These are phyloP conservation scores for Pseudogymnoascus sp. DNA, from an alignment of 2,329 filamentous ascomycete species.

Conservation along the genomic window DNA sequence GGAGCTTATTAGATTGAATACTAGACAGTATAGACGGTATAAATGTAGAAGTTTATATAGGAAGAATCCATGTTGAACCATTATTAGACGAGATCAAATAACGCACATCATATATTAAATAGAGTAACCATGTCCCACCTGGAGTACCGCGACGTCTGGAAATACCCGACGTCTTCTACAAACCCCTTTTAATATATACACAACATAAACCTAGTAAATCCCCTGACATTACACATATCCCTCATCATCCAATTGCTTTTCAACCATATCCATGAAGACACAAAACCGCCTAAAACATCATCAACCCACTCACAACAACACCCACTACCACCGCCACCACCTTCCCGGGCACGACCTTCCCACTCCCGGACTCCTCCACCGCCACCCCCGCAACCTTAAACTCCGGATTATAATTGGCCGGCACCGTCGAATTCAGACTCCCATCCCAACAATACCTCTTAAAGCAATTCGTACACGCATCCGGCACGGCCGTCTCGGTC, in stretches of 20 bases:
- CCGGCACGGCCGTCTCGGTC: conserved; percentile 61
- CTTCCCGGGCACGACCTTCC: background rate
- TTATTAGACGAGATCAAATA: too few species aligned
- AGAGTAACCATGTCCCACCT: too few species aligned
- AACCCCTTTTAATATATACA: too few species aligned
- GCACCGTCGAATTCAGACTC: conserved; percentile 18
- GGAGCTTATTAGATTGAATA: background rate
- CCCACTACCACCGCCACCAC: background rate
- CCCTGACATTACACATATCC: background rate
- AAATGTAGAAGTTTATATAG: background rate
- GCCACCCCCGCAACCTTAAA: conserved; percentile 4
- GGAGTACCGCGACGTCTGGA: too few species aligned
- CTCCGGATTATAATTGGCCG: conserved; percentile 20
- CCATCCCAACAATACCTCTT: conserved; percentile 87
- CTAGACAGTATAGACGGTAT: background rate
- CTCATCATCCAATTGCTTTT: background rate
- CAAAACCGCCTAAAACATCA: background rate
- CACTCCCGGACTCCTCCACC: background rate
- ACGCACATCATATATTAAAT: too few species aligned
- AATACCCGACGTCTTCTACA: too few species aligned
- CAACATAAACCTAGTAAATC: background rate
- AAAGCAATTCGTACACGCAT: conserved; percentile 72
- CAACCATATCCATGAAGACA: background rate
- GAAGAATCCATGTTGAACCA: too few species aligned
- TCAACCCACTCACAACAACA: background rate